phyloP scores from a whole-genome alignment of 208 protist genomes.

The Herpetomonas samuelpessoai region DNA sequence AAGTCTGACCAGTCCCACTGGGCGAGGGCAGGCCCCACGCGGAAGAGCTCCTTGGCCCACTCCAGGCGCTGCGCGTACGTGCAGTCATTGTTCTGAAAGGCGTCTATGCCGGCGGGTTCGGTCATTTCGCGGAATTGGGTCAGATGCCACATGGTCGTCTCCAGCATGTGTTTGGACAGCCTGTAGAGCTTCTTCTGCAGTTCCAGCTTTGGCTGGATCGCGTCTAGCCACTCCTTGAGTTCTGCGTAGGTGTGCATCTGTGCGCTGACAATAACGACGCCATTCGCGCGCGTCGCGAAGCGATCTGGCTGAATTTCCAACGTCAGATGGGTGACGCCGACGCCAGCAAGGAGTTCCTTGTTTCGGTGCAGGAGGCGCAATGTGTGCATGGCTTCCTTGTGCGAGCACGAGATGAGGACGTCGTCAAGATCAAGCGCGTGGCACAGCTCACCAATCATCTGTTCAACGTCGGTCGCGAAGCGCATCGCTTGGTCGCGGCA shows the following conservation, averaged over 20 bases:
- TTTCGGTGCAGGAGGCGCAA: slow-evolving; percentile 78
- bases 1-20: slow-evolving; percentile 91
- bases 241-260: slow-evolving; percentile 34
- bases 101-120: slow-evolving; percentile 79
- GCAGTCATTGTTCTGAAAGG: slow-evolving; percentile 81
- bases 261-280: slow-evolving; percentile 77
- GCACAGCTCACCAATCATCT: slow-evolving; percentile 79
- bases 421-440: slow-evolving; percentile 73
- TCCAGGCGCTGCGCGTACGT: slow-evolving; percentile 87
- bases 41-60: slow-evolving; percentile 89
- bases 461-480: slow-evolving; percentile 72
- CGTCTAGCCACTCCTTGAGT: slow-evolving; percentile 68
- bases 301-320: slow-evolving; percentile 65
- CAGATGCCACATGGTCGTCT: slow-evolving; percentile 89
- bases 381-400: slow-evolving; percentile 54
- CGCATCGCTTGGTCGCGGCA: slow-evolving; percentile 39
- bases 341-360: slow-evolving; percentile 60
- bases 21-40: slow-evolving; percentile 67
- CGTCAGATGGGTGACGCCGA: slow-evolving; percentile 77
- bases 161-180: slow-evolving; percentile 82
- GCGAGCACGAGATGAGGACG: slow-evolving; percentile 89
- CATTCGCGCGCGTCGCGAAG: slow-evolving; percentile 84
- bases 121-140: slow-evolving; percentile 82
- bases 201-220: slow-evolving; percentile 65
- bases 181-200: slow-evolving; percentile 84